Base-by-base conservation (phyloP, 2,329 filamentous ascomycete genomes). In the Botryotinia globosa region DNA sequence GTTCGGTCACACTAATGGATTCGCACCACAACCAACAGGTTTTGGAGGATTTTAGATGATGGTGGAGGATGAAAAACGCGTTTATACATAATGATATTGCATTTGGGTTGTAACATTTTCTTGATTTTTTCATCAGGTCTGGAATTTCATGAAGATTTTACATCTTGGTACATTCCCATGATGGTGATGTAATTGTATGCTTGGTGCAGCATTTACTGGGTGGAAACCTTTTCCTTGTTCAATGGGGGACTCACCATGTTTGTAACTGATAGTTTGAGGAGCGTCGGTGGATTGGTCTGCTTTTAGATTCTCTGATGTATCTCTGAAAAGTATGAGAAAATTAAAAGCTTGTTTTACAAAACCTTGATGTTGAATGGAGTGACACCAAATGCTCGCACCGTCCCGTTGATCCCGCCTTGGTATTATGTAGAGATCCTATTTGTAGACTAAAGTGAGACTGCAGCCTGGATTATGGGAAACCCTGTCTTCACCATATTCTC, bases 11-110 rank as follows among this genome's bases (percentile, higher is more conserved):
- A 86, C 93, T 34, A 98, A 98, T 80, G 95, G 95, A 73, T 93
- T 98, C 79, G 91, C 92, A 73, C 92, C 94, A 73, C 94, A 98
- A 85, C 88, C 92, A 69, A 98, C 95, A 76, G 94, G 92, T 74
- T 94, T 89, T 83, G 84, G 84, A 73, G 84, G 83, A 69, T 88
- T 88, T 79, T 88, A 85, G 77, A 72, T 72, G 29, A 63, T 69
- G 72, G 64, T 69, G n/a, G 69, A 51, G 72, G 69, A 72, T 37
- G 70, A 72, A 73, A 54, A 62, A 70, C 48, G 65, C 58, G 62
- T 69, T 74, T 77, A 79, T 78, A 79, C 77, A 76, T 80, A 80
- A 80, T 80, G 77, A 79, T 74, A 63, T 75, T 75, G 74, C 74
- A 77, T 77, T 68, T 77, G 76, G 76, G 69, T 66, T 76, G 75